A percentile compares a stretch with the other conserved stretches of the same genome.
These are phyloP conservation scores for Botrytis sinoallii DNA, from an alignment of 2,329 filamentous ascomycete species.

Conservation along the genomic window DNA sequence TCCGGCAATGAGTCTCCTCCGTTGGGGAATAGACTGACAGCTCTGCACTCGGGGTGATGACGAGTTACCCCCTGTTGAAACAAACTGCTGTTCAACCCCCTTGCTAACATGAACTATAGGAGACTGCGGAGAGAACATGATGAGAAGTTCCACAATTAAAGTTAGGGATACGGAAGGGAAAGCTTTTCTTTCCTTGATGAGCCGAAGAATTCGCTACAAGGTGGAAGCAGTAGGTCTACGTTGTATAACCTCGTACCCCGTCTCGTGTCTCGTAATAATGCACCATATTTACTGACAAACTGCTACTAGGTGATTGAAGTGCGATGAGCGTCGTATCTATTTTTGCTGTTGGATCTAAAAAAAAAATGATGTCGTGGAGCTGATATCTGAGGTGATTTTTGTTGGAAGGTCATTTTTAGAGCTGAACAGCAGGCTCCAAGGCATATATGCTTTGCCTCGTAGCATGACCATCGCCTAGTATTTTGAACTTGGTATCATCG, in stretches of 20 bases:
- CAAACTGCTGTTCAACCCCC: neutral
- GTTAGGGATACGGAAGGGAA: neutral
- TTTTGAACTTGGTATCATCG: too few relatives aligned
- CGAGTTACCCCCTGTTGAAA: neutral
- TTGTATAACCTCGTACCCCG: neutral
- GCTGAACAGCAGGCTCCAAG: too few relatives aligned
- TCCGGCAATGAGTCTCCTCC: neutral
- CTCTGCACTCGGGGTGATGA: neutral
- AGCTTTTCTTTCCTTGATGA: neutral
- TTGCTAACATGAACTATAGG: neutral
- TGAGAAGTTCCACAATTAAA: neutral
- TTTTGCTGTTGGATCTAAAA: neutral
- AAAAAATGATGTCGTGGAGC: neutral
- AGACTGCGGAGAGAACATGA: neutral
- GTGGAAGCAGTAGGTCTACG: neutral
- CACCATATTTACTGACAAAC: neutral
- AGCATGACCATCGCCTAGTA: neutral
- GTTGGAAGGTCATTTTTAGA: neutral
- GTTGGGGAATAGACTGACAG: neutral
- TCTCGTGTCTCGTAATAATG: neutral
- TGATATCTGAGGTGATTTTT: too few relatives aligned
- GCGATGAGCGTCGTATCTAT: neutral
- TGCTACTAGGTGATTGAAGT: neutral
- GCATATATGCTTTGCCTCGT: neutral
- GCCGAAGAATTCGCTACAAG: neutral